Conservation (phyloP, 2,329 filamentous ascomycete genomes). For the Eutypa lata region DNA sequence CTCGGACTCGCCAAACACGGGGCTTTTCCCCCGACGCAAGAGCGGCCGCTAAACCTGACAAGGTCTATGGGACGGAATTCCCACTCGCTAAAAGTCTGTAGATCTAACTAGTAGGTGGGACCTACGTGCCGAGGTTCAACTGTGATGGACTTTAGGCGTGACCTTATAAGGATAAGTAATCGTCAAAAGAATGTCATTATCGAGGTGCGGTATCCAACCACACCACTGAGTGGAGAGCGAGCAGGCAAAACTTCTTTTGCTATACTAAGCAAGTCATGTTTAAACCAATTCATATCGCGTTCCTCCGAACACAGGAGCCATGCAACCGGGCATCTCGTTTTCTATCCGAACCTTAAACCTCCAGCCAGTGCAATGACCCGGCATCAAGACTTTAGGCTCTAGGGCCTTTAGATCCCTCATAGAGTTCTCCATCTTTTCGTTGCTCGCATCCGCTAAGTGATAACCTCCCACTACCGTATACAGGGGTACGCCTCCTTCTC, state of each 20-base stretch:
- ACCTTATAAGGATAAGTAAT: too few species aligned
- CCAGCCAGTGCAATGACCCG: constrained; percentile 56
- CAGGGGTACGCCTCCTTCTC: constrained; percentile 28
- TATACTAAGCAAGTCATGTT: background rate
- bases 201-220: too few species aligned
- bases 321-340: constrained; percentile 44
- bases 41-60: too few species aligned
- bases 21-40: too few species aligned
- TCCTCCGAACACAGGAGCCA: constrained; percentile 50
- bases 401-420: constrained; percentile 45
- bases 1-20: too few species aligned
- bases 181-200: too few species aligned
- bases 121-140: too few species aligned
- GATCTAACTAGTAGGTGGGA: too few species aligned
- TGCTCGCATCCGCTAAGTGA: constrained; percentile 46
- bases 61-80: too few species aligned
- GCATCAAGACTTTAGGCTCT: constrained; percentile 46
- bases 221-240: too few species aligned
- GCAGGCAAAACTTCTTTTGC: constrained; percentile 1
- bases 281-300: constrained; percentile 30
- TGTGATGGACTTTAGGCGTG: too few species aligned
- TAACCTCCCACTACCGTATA: constrained; percentile 52
- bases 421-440: constrained; percentile 40
- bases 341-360: constrained; percentile 51
- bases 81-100: too few species aligned